phyloP scores from a whole-genome alignment of 768 basidiomycete genomes.

The Phlebiopsis gigantea region DNA sequence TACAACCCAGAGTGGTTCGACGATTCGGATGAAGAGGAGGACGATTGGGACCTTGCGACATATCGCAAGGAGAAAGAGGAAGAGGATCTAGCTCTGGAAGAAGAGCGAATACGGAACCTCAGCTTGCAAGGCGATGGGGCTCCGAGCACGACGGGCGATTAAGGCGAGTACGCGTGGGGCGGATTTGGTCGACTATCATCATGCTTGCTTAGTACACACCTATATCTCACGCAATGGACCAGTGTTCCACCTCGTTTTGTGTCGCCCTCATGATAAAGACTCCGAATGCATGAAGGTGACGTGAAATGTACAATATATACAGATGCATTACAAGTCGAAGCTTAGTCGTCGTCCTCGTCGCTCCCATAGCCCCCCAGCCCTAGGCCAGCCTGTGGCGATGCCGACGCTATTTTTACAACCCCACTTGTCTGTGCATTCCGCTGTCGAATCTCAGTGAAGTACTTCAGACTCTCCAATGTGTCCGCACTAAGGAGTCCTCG shows the following conservation, averaged over 20 bases:
- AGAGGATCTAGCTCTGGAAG: slow-evolving; percentile 51
- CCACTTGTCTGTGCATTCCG: slow-evolving; percentile 40
- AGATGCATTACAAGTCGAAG: not conserved
- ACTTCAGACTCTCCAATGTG: slow-evolving; percentile 85
- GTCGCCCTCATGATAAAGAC: not conserved
- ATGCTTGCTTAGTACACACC: not conserved
- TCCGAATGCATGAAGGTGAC: not conserved
- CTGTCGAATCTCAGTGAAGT: slow-evolving; percentile 84
- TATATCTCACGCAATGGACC: not conserved
- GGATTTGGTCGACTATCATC: not conserved
- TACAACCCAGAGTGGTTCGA: slow-evolving; percentile 95
- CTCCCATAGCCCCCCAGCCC: slow-evolving; percentile 77
- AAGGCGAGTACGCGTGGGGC: not conserved
- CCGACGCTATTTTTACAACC: slow-evolving; percentile 22
- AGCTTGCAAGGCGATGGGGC: slow-evolving; percentile 28
- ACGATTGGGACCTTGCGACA: slow-evolving; percentile 45
- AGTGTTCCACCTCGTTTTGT: not conserved
- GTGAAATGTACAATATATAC: slow-evolving; percentile 6
- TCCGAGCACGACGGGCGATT: slow-evolving; percentile 4
- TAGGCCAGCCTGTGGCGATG: slow-evolving; percentile 40
- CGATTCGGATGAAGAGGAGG: slow-evolving; percentile 55
- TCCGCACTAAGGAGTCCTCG: slow-evolving; percentile 73
- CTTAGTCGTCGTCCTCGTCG: slow-evolving; percentile 46
- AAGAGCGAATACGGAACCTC: slow-evolving; percentile 43
- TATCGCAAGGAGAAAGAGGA: slow-evolving; percentile 62